Evolutionary conservation across 768 basidiomycete genomes (phyloP).

Genomic region (Auriscalpium orientale): DNA sequence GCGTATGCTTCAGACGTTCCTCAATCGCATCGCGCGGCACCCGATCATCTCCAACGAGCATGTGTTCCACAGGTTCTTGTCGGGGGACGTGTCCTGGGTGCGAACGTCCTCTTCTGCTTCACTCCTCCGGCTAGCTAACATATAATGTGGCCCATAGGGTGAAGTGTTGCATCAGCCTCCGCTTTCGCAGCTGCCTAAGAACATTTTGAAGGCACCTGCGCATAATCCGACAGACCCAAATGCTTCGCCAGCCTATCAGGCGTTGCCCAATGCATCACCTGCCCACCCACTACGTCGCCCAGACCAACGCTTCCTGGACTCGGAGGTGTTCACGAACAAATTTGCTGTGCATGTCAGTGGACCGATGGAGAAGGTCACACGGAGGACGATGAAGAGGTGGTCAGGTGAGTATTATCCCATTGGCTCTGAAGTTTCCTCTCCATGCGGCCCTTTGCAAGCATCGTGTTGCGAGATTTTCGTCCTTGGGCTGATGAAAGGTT

Average conservation of each 20-base stretch:
- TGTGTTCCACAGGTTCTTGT: conserved; percentile 92
- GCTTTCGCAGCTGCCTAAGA: conserved; percentile 86
- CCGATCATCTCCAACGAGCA: conserved; percentile 95
- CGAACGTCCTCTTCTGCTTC: conserved; percentile 16
- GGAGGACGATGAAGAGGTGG: conserved; percentile 90
- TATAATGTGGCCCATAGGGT: conserved; percentile 36
- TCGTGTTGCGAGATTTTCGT: background rate
- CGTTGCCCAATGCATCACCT: conserved; percentile 83
- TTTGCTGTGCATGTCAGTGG: conserved; percentile 89
- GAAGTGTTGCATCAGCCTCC: conserved; percentile 94
- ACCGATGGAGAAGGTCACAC: conserved; percentile 94
- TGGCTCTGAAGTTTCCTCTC: background rate
- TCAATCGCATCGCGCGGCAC: conserved; percentile 84
- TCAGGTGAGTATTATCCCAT: conserved; percentile 47
- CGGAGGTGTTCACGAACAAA: conserved; percentile 92
- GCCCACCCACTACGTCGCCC: conserved; percentile 85
- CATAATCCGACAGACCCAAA: conserved; percentile 85
- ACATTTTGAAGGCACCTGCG: conserved; percentile 89
- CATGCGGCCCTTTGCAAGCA: background rate
- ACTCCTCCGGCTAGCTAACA: background rate
- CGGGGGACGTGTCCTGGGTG: conserved; percentile 95
- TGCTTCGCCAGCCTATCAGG: conserved; percentile 66
- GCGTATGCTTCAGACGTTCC: conserved; percentile 91
- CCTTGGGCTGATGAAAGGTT: background rate
- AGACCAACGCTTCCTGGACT: conserved; percentile 93